Evolutionary conservation across 1,139 yeast species (phyloP), one percentile per base, ranked within the genome.

Genomic region (Candida sanyaensis): DNA sequence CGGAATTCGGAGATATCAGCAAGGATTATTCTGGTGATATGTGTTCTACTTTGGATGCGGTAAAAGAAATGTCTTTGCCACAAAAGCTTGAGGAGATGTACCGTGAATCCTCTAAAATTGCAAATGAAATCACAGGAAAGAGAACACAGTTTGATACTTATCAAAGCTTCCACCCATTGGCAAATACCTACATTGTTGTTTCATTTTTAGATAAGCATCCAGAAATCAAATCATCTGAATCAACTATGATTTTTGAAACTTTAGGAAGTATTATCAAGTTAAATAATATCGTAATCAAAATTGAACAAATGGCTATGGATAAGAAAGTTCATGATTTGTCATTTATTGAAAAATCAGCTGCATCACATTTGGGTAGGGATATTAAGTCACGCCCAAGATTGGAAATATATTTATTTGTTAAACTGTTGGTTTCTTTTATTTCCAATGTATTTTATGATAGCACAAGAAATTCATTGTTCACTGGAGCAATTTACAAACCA

Each of bases 331-430:
- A 71, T 23, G 85, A 83, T 10, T 66, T 89, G 52, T 68, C 78
- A 6, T 86, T 84, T 55, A 57, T 89, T 40, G 93, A 88, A 57
- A 77, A 74, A 51, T 83, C 92, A 5, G 89, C 92, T 8, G 96
- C 96, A 2, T 62, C 71, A 27, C 56, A 62, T 2, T 60, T 73
- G 36, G 87, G 88, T 2, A 77, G 92, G 59, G 77, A 77, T 42
- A 62, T 88, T 42, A 86, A 84, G 60, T 71, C 72, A 17, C 69
- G 77, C 1, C 91, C 92, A 10, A 73, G 79, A 42, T 66, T 86
- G 46, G 49, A 76, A 78, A 68, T 85, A 6, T 86, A 71, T 60
- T 58, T 61, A 1, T 66, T 84, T 43, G 65, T 84, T 36, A 61
- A 65, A 21, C 62, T 66, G 1, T 56, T 80, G 3, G 55, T 62